Base-by-base conservation (phyloP, 495 filamentous ascomycete genomes). In the Talaromyces nanjingensis region DNA sequence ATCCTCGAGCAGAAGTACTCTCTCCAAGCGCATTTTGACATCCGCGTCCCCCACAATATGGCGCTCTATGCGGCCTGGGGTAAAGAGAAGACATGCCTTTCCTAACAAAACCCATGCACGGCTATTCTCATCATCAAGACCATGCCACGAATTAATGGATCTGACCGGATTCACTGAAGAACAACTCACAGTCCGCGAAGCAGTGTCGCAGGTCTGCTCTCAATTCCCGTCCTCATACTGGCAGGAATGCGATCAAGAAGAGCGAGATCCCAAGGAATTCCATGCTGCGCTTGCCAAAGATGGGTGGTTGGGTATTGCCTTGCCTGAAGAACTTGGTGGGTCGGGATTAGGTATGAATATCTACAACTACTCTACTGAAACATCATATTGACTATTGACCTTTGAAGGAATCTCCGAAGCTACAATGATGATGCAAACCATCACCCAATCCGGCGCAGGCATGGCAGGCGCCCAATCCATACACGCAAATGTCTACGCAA, bases 361-460 rank as follows among this genome's bases (percentile, higher is more conserved):
- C 4, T 47, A 18, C 37, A 49, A 20, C 18, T 49, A 20, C 6
- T 18, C n/a, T n/a, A n/a, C n/a, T n/a, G n/a, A n/a, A n/a, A n/a
- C n/a, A n/a, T n/a, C n/a, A n/a, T n/a, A n/a, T n/a, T n/a, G n/a
- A n/a, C n/a, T n/a, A 49, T 49, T 49, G 45, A 49, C 4, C n/a
- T 14, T 9, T 22, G 5, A 42, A 80, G 78, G 78, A 4, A 91
- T 93, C 58, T 88, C 87, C 18, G 90, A 92, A 70, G 90, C 90
- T 6, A 91, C 89, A 2, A 89, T 91, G 84, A 91, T 93, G 88
- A 82, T 93, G 78, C 90, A 93, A 66, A 90, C 89, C 20, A 91
- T 92, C 63, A 81, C 88, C 20, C 89, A 91, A 75, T 85, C 84
- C 31, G 89, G 89, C 6, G 90, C 89, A 33, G 88, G 89, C 4